Evolutionary conservation across 495 filamentous ascomycete species (phyloP), one percentile per base, ranked within the genome.

Genomic region (Umbilicaria muhlenbergii): DNA sequence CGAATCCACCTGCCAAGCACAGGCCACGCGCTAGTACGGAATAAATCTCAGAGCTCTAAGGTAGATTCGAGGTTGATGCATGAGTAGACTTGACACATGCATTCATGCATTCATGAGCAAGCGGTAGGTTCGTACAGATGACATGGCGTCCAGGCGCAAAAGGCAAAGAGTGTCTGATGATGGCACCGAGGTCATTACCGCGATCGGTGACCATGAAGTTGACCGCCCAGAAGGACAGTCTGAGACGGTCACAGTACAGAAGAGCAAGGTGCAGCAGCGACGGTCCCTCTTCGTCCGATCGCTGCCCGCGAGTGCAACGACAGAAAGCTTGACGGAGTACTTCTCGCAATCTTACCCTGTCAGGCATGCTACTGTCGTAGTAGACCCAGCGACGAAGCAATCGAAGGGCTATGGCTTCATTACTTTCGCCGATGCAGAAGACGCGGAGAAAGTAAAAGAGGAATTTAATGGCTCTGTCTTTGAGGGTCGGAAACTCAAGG

Each of bases 341-440:
- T 99, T 99, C 63, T 99, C 91, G 4, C 77, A 94, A 59, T 78
- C 81, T 42, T 95, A 86, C 56, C 86, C 93, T 17, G 71, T 96
- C 57, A 95, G 94, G 58, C 91, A 96, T 61, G 89, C 89, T 41
- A 81, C 80, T 5, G 85, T 86, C 11, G 84, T 99, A 15, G 64
- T 74, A 31, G 87, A 96, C 58, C 71, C 80, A 1, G 61, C 71
- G 45, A 91, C 85, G 6, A 93, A 94, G 53, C 63, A 74, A 38
- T 94, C 83, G 15, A 82, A 85, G 51, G 89, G 89, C 10, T 99
- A 83, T 60, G 91, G 91, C 39, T 99, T 99, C 62, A 88, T 96
- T 38, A 94, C 91, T 11, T 94, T 96, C 53, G 80, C 87, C 53
- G 89, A 96, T 54, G 69, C 81, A 40, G 86, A 94, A 47, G 91